A percentile compares a stretch with the other conserved stretches of the same genome.
Conservation (phyloP, 495 filamentous ascomycete genomes). For the Bombardia bombarda region DNA sequence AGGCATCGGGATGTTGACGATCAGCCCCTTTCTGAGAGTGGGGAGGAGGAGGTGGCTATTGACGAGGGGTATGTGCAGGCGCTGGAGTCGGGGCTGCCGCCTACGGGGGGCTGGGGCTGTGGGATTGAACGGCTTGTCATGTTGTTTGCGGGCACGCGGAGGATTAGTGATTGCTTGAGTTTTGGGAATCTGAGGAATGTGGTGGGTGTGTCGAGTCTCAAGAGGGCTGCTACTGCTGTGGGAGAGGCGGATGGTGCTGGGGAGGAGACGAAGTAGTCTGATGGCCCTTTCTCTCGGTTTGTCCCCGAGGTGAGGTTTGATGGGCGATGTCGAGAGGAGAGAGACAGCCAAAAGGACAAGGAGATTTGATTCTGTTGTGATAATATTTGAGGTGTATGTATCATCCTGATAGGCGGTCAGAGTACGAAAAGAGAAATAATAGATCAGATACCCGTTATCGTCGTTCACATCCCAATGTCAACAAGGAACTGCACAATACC, state of each 20-base stretch:
- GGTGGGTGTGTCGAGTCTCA: constrained; percentile 20
- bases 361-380: no score
- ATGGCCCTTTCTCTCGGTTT: no score
- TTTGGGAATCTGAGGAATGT: constrained; percentile 83
- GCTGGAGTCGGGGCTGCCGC: constrained; percentile 79
- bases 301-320: no score
- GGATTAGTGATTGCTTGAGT: constrained; percentile 74
- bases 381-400: no score
- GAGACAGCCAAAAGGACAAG: no score
- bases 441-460: no score
- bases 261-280: not conserved
- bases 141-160: constrained; percentile 66
- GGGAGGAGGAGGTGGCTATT: constrained; percentile 29
- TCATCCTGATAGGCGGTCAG: no score
- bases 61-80: constrained; percentile 82
- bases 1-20: constrained; percentile 20
- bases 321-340: no score
- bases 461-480: no score
- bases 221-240: not conserved
- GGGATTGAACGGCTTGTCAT: constrained; percentile 86
- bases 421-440: no score
- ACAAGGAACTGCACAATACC: no score
- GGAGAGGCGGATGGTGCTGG: not conserved
- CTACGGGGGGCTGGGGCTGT: constrained; percentile 94
- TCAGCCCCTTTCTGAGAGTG: not conserved